Evolutionary conservation across 768 basidiomycete species (phyloP).

Genomic region (Heimioporus sp.): DNA sequence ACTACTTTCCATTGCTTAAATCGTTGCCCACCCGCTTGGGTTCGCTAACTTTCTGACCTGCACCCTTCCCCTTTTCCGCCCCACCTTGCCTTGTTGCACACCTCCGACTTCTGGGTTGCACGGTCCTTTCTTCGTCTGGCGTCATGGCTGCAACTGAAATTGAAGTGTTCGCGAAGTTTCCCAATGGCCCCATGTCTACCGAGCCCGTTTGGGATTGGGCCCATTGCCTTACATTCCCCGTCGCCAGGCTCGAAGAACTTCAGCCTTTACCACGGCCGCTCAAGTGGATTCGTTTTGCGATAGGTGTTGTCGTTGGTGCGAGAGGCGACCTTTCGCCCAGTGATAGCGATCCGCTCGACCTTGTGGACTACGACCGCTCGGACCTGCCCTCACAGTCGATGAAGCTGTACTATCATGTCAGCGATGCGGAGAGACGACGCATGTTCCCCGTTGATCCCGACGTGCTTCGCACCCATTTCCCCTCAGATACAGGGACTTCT

Average conservation of each 20-base stretch:
- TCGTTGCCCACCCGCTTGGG: too few species aligned
- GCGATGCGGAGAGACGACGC: background rate
- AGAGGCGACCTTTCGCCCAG: background rate
- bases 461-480: too few species aligned
- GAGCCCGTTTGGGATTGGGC: background rate
- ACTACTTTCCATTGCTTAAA: too few species aligned
- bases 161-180: background rate
- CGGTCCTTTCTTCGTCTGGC: too few species aligned
- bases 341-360: background rate
- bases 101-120: too few species aligned
- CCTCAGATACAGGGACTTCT: too few species aligned
- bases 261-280: background rate
- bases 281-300: conserved; percentile 9
- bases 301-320: conserved; percentile 1
- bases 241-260: background rate
- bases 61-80: too few species aligned
- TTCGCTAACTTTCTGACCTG: too few species aligned
- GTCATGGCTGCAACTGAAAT: too few species aligned
- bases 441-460: conserved; percentile 4
- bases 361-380: background rate
- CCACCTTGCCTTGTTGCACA: too few species aligned
- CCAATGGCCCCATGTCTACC: background rate
- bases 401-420: conserved; percentile 5
- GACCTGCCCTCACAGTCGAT: background rate
- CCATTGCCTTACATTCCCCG: conserved; percentile 3